Percentiles rank a stretch among this genome's conserved stretches.
Conservation (phyloP, 2,329 filamentous ascomycete genomes). For the Monilinia fructigena region DNA sequence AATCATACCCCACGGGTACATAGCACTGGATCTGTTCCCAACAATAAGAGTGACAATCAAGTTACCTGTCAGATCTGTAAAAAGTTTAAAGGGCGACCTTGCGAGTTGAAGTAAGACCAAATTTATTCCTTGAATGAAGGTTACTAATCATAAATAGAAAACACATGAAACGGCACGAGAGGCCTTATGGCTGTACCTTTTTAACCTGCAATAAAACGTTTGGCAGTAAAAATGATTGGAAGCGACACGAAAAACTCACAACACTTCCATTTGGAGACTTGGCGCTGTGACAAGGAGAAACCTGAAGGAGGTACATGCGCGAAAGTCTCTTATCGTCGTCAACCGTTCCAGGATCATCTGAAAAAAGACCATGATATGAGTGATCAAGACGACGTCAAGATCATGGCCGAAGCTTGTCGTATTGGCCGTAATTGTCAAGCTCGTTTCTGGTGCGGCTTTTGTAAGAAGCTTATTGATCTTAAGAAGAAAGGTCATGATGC, state of each 20-base stretch:
- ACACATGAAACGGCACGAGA: conserved; percentile 76
- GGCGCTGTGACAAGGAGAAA: conserved; percentile 60
- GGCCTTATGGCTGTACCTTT: conserved; percentile 81
- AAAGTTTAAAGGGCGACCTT: conserved; percentile 51
- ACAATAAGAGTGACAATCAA: conserved; percentile 36
- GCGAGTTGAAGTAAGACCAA: conserved; percentile 55
- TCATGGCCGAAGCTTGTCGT: conserved; percentile 52
- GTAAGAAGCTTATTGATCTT: conserved; percentile 52
- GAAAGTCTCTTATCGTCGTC: conserved; percentile 56
- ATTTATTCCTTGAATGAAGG: not conserved
- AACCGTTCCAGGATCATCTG: conserved; percentile 63
- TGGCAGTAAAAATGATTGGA: conserved; percentile 95
- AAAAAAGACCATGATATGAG: conserved; percentile 40
- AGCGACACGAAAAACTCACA: conserved; percentile 80
- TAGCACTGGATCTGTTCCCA: conserved; percentile 33
- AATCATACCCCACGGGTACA: conserved; percentile 27
- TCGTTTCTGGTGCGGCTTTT: conserved; percentile 89
- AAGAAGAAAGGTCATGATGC: conserved; percentile 51
- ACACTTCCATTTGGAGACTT: conserved; percentile 70
- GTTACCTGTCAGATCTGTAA: conserved; percentile 45
- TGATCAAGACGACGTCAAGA: conserved; percentile 38
- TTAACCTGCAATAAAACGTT: conserved; percentile 68
- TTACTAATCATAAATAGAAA: conserved; percentile 55
- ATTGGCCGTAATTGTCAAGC: conserved; percentile 64
- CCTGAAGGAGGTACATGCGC: conserved; percentile 48